Base-by-base conservation (phyloP, 2,329 filamentous ascomycete genomes). In the Penicillium sp. region DNA sequence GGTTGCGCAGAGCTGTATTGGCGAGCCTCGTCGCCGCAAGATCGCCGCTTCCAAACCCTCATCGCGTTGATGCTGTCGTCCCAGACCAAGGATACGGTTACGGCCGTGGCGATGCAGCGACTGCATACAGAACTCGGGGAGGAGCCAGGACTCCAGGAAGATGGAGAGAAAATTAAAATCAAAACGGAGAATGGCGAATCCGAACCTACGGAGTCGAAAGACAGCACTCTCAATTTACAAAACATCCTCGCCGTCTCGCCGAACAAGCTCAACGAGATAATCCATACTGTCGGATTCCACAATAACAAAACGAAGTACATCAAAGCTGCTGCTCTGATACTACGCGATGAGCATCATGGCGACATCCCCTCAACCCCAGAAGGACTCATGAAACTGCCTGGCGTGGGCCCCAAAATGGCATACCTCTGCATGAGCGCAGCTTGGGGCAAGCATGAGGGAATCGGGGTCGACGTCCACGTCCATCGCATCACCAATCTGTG, bases 341-440 rank as follows among this genome's bases (percentile, higher is more conserved):
- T 94, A 17, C 77, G 80, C 31, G 84, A 91, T 57, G 64, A 80
- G 37, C 87, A 79, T 67, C 62, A 72, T 43, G 80, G 80, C 36
- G 90, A 96, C 58, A 93, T 96, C 39, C 90, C 90, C 1, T 75
- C 83, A 47, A 86, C 84, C 0, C 80, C 91, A 36, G 76, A 82
- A 47, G 88, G 84, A 0, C 75, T 96, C 14, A 82, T 83, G 36
- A 79, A 80, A 2, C 76, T 95, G 0, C 89, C 89, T 0, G 90
- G 90, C 4, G 90, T 96, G 1, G 90, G 90, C 0, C 90, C 90
- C 19, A 96, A 96, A 69, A 96, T 96, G 90, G 89, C 84, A 9
- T 90, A 93, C 63, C 77, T 96, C 15, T 91, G 86, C 62, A 79
- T 95, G 71, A 84, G 83, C 32, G 84, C 84, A 0, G 87, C 84